These are phyloP conservation scores for Madurella mycetomatis DNA, from an alignment of 2,329 filamentous ascomycete genomes.

Conservation along the genomic window DNA sequence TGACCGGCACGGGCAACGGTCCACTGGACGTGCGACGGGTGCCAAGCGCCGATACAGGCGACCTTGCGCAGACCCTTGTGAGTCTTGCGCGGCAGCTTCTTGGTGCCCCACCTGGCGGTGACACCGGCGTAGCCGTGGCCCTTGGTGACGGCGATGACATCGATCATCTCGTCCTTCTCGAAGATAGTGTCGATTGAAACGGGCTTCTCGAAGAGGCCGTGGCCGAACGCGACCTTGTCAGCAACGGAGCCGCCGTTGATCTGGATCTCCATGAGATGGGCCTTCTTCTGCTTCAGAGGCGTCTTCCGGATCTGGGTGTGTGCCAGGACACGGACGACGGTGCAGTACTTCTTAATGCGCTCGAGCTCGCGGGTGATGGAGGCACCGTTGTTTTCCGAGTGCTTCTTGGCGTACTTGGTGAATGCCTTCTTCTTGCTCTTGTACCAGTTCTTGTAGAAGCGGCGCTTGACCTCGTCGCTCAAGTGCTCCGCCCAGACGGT, in stretches of 20 bases:
- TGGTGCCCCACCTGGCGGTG: conserved; percentile 97
- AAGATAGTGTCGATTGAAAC: conserved; percentile 91
- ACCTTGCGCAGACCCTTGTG: conserved; percentile 99
- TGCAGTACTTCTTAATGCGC: conserved; percentile 99
- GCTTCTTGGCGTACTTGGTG: conserved; percentile 99
- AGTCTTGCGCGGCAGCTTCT: conserved; percentile 99
- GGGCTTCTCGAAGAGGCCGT: conserved; percentile 98
- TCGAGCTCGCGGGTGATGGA: conserved; percentile 96
- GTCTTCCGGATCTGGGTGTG: conserved; percentile 99
- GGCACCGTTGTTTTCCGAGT: conserved; percentile 86
- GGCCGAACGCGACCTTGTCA: conserved; percentile 95
- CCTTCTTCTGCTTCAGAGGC: conserved; percentile 99
- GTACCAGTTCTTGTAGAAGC: conserved; percentile 99
- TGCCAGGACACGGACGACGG: conserved; percentile 96
- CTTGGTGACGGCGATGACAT: conserved; percentile 99
- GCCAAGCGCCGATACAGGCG: conserved; percentile 99
- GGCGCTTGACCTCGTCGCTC: conserved; percentile 96
- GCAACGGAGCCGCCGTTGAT: conserved; percentile 94
- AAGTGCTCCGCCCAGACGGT: conserved; percentile 99
- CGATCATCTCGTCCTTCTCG: conserved; percentile 99
- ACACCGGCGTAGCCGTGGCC: conserved; percentile 98
- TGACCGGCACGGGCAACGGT: conserved; percentile 99
- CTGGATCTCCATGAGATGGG: conserved; percentile 99
- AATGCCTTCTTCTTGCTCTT: conserved; percentile 99
- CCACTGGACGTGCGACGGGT: conserved; percentile 99